Percentiles rank a stretch among this genome's conserved stretches.
Evolutionary conservation across 177 flowering plant genomes (phyloP).

Genomic region (Vitis hybrid): DNA sequence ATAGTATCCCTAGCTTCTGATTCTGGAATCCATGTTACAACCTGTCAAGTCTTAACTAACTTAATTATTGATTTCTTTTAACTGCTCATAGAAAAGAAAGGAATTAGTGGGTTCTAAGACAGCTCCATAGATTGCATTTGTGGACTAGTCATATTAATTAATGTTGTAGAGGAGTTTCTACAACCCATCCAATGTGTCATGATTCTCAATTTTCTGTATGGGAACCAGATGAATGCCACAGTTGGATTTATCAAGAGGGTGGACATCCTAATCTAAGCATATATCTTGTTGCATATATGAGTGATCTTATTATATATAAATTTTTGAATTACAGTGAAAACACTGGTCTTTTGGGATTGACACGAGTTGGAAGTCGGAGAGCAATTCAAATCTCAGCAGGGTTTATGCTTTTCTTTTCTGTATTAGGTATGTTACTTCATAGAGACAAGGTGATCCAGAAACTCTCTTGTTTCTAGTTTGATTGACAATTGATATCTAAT

Average conservation of each 20-base stretch:
- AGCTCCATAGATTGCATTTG: too few species aligned
- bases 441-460: neutral
- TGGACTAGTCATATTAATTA: too few species aligned
- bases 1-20: neutral
- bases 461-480: neutral
- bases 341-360: conserved; percentile 67
- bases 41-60: neutral
- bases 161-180: too few species aligned
- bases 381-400: conserved; percentile 61
- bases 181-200: neutral
- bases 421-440: conserved; percentile 42
- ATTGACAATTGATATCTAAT: neutral
- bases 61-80: neutral
- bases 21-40: neutral
- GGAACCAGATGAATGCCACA: neutral
- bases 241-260: neutral
- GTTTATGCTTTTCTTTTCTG: conserved; percentile 73
- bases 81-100: neutral
- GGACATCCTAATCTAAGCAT: neutral
- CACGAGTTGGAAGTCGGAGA: conserved; percentile 73
- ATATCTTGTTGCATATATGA: neutral
- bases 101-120: too few species aligned
- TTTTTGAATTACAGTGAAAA: conserved; percentile 47
- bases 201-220: neutral
- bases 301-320: neutral